Evolutionary conservation across 2,329 filamentous ascomycete genomes (phyloP).

Genomic region (Arthrinium phaeospermum): DNA sequence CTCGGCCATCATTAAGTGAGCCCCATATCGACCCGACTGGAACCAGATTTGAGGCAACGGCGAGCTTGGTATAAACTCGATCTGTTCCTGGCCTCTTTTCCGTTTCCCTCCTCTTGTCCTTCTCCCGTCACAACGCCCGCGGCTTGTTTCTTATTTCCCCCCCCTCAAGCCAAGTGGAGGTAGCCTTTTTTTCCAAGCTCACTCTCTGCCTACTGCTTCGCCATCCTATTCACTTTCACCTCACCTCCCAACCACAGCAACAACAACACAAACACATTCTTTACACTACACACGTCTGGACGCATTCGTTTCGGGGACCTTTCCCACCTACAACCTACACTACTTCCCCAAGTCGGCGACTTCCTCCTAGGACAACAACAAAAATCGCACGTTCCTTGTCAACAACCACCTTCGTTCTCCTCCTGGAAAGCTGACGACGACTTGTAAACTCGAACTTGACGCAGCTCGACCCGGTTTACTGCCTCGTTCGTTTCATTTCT

Average conservation of each 20-base stretch:
- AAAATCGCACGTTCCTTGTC: neutral
- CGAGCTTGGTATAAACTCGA: slow-evolving; percentile 17
- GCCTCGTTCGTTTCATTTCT: neutral
- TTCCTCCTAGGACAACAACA: neutral
- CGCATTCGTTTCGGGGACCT: slow-evolving; percentile 8
- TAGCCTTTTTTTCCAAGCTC: neutral
- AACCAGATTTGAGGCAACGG: slow-evolving; percentile 12
- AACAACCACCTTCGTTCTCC: neutral
- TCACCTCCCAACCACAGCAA: neutral
- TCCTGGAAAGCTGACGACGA: slow-evolving; percentile 13
- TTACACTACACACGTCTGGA: slow-evolving; percentile 16
- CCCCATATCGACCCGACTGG: neutral
- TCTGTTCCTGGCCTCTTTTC: neutral
- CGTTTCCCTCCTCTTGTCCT: neutral
- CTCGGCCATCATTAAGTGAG: neutral
- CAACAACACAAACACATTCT: slow-evolving; percentile 8
- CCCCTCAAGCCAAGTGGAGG: slow-evolving; percentile 7
- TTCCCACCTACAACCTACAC: neutral
- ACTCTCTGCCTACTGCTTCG: slow-evolving; percentile 2
- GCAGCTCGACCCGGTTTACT: neutral
- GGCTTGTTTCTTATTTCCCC: slow-evolving; percentile 16
- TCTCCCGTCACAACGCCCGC: neutral
- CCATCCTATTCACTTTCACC: slow-evolving; percentile 9
- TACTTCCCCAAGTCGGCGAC: neutral
- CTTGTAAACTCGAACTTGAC: neutral